Conservation (phyloP, 345 rosid genomes). For the Pistacia atlantica region DNA sequence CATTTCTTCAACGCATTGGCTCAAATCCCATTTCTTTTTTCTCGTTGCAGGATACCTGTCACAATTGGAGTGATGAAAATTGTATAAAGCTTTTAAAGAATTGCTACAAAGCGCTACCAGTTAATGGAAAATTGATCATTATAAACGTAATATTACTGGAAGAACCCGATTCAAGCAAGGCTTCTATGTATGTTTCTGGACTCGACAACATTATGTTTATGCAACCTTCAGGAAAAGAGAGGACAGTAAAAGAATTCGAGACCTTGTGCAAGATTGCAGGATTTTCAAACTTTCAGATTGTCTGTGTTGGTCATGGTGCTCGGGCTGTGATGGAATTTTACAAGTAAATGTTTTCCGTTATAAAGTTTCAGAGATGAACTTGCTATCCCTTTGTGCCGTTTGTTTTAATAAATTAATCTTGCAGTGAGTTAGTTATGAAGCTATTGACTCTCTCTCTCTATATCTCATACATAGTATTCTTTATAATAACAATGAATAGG, state of each 20-base stretch:
- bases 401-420: no score
- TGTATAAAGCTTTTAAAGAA: not conserved
- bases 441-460: no score
- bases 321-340: not conserved
- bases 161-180: not conserved
- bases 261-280: not conserved
- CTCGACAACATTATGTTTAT: not conserved
- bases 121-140: not conserved
- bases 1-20: no score
- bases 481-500: no score
- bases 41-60: not conserved
- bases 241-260: not conserved
- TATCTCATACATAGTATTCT: no score
- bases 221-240: not conserved
- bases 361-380: no score
- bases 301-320: not conserved
- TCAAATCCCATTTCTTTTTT: no score
- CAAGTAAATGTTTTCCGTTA: not conserved
- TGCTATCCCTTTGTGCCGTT: no score
- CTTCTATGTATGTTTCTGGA: not conserved
- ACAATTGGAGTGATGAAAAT: not conserved
- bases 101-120: not conserved
- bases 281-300: not conserved
- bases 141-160: not conserved
- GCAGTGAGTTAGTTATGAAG: no score